phyloP scores from a whole-genome alignment of 2,329 filamentous ascomycete species.

The Aspergillus tubingensis region DNA sequence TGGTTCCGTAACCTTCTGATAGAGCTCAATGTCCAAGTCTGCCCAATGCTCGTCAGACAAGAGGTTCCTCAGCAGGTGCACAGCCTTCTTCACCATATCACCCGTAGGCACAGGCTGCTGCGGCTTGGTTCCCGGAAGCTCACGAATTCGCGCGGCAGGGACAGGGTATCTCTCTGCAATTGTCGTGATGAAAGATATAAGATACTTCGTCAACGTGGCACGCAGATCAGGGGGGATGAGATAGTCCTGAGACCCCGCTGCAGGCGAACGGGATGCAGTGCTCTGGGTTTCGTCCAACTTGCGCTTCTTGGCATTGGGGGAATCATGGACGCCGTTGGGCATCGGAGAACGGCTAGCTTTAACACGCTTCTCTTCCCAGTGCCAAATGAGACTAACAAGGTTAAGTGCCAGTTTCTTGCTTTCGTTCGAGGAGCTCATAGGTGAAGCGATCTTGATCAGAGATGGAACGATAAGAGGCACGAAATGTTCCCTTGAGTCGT shows the following conservation, averaged over 20 bases:
- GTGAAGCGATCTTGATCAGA: conserved; percentile 80
- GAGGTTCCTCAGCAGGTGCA: conserved; percentile 78
- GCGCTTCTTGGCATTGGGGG: conserved; percentile 73
- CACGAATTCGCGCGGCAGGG: conserved; percentile 68
- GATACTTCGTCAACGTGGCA: conserved; percentile 85
- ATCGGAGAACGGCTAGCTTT: conserved; percentile 49
- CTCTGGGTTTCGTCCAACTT: conserved; percentile 68
- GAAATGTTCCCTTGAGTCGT: conserved; percentile 90
- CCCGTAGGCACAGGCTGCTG: conserved; percentile 59
- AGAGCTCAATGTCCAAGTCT: conserved; percentile 87
- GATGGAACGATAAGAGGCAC: conserved; percentile 85
- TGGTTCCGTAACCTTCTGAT: conserved; percentile 84
- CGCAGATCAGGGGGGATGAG: conserved; percentile 67
- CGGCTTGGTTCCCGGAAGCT: conserved; percentile 51
- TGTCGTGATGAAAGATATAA: conserved; percentile 92
- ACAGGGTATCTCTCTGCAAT: conserved; percentile 82
- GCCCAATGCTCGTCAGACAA: conserved; percentile 87
- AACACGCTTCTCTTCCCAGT: conserved; percentile 85
- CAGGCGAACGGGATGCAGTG: conserved; percentile 58
- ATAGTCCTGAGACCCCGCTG: conserved; percentile 61
- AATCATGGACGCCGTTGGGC: conserved; percentile 58
- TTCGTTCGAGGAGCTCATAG: conserved; percentile 80
- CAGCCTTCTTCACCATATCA: conserved; percentile 83
- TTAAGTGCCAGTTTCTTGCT: conserved; percentile 88
- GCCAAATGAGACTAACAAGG: conserved; percentile 86